Conservation (phyloP, 2,329 filamentous ascomycete species). For the Furcasterigmium sp. region DNA sequence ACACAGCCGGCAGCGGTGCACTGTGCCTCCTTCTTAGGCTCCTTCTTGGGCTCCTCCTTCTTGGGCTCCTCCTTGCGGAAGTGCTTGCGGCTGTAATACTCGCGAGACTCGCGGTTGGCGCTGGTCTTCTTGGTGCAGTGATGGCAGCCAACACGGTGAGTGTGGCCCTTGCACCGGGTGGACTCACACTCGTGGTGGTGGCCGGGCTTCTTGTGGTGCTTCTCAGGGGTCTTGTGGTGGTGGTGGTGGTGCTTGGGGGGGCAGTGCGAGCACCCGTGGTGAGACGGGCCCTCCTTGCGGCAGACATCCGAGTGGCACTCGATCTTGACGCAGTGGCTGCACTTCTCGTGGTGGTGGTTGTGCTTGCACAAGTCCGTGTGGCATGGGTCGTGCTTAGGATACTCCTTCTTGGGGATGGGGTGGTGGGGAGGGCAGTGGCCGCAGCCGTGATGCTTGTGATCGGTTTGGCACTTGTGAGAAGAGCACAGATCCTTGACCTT, state of each 20-base stretch:
- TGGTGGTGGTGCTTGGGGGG: constrained; percentile 3
- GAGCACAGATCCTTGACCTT: not conserved
- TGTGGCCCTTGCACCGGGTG: constrained; percentile 1
- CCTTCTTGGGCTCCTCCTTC: not conserved
- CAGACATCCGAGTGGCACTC: not conserved
- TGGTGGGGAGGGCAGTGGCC: constrained; percentile 1
- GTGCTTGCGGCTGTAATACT: constrained; percentile 6
- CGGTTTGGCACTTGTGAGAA: constrained; percentile 1
- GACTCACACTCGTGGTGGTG: constrained; percentile 5
- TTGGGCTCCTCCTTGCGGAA: constrained; percentile 1
- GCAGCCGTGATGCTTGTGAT: constrained; percentile 1
- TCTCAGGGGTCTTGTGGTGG: constrained; percentile 1
- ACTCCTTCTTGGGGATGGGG: not conserved
- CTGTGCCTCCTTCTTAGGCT: not conserved
- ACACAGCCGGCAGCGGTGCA: constrained; percentile 1
- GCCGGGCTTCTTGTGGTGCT: not conserved
- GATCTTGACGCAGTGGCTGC: not conserved
- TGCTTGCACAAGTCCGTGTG: constrained; percentile 1
- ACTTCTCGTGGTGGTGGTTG: not conserved
- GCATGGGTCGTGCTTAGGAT: not conserved
- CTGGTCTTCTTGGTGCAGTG: constrained; percentile 3
- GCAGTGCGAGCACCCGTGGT: not conserved
- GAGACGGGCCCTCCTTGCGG: too few relatives aligned
- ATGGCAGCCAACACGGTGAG: not conserved
- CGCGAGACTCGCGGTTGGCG: constrained; percentile 3